Evolutionary conservation across 2,329 filamentous ascomycete genomes (phyloP).

Genomic region (Stemphylium lycopersici): DNA sequence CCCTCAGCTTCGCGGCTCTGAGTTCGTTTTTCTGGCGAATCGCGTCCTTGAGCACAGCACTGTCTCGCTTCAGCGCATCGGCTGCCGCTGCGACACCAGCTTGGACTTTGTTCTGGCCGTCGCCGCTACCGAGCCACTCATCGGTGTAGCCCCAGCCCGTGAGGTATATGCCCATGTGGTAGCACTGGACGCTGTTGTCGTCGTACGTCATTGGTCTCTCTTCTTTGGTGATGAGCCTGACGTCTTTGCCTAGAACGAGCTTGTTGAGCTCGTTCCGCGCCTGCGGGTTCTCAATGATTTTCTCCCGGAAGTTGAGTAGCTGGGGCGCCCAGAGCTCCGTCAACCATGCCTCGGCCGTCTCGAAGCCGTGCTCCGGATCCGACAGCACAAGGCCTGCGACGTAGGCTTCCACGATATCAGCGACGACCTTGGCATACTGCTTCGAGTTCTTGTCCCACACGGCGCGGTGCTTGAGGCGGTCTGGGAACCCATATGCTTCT

Average conservation of each 20-base stretch:
- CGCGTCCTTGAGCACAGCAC: constrained; percentile 20
- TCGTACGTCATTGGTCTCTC: constrained; percentile 58
- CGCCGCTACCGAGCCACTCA: constrained; percentile 67
- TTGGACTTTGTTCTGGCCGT: constrained; percentile 70
- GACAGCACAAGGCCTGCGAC: constrained; percentile 78
- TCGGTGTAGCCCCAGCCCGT: constrained; percentile 71
- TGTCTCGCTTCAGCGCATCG: constrained; percentile 61
- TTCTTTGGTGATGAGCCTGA: constrained; percentile 56
- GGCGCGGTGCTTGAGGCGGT: constrained; percentile 62
- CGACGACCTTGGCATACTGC: constrained; percentile 70
- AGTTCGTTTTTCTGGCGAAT: constrained; percentile 32
- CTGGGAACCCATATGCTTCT: constrained; percentile 71
- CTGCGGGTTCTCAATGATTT: constrained; percentile 44
- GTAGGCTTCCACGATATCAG: constrained; percentile 91
- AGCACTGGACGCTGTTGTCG: constrained; percentile 61
- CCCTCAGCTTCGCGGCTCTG: constrained; percentile 18
- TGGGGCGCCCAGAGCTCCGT: constrained; percentile 70
- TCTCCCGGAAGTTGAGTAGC: constrained; percentile 37
- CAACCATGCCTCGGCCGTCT: constrained; percentile 71
- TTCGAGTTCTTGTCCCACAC: constrained; percentile 38
- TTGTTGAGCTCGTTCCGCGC: constrained; percentile 50
- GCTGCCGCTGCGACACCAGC: constrained; percentile 71
- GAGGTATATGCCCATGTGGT: constrained; percentile 68
- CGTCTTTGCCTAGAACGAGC: constrained; percentile 38
- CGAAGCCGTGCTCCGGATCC: constrained; percentile 67